phyloP scores from a whole-genome alignment of 352 stramenopile genomes.

The Plasmopara muralis region DNA sequence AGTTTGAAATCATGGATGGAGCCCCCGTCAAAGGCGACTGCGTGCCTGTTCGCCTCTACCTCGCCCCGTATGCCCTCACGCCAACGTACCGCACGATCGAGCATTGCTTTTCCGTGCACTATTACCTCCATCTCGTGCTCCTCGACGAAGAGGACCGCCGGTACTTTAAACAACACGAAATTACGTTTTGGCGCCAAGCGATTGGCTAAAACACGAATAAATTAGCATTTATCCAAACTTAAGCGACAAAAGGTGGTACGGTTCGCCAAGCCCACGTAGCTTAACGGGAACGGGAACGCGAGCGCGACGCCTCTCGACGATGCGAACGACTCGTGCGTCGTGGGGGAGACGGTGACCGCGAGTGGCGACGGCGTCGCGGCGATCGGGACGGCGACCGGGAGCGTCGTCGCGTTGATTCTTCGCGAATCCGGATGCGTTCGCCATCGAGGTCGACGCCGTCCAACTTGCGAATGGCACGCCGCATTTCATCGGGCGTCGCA shows the following conservation, averaged over 20 bases:
- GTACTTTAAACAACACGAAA: slow-evolving; percentile 99
- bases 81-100: slow-evolving; percentile 86
- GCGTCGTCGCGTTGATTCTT: slow-evolving; percentile 15
- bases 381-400: slow-evolving; percentile 16
- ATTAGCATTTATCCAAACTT: background rate
- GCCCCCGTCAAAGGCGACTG: slow-evolving; percentile 94
- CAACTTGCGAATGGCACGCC: slow-evolving; percentile 46
- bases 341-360: slow-evolving; percentile 32
- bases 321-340: slow-evolving; percentile 23
- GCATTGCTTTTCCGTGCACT: slow-evolving; percentile 92
- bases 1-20: slow-evolving; percentile 99
- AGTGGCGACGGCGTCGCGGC: slow-evolving; percentile 24
- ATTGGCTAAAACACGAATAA: slow-evolving; percentile 25
- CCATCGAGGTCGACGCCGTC: slow-evolving; percentile 40
- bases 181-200: slow-evolving; percentile 91
- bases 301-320: slow-evolving; percentile 6
- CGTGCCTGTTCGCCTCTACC: slow-evolving; percentile 95
- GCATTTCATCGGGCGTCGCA: slow-evolving; percentile 49
- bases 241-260: slow-evolving; percentile 2
- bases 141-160: slow-evolving; percentile 98
- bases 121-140: slow-evolving; percentile 98
- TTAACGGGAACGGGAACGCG: slow-evolving; percentile 25
- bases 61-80: slow-evolving; percentile 86
- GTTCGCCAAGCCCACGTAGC: too few relatives aligned
- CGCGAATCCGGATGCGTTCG: slow-evolving; percentile 38